Base-by-base conservation (phyloP, 202 grass and related monocot species). In the Miscanthus sacchariflorus region DNA sequence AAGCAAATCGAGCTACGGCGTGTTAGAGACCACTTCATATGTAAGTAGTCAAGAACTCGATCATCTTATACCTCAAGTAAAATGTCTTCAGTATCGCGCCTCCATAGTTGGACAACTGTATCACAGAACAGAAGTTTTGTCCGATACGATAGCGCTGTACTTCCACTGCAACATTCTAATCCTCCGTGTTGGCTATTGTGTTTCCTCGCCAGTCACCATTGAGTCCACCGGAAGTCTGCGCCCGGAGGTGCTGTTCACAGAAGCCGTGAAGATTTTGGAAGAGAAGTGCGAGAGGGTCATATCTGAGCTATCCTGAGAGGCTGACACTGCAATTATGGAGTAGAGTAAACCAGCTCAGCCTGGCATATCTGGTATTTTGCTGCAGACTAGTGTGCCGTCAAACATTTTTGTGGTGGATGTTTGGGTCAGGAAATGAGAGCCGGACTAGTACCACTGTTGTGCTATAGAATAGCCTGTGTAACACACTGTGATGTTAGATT, bases 1-100 rank as follows among this genome's bases (percentile, higher is more conserved):
- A 74, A 93, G 6, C 35, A 89, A 44, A 72, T 98, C 4, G 70
- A 96, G 74, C 72, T 98, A 54, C 78, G 89, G 35, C 89, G 92
- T 45, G 92, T 95, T 27, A 95, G 89, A 89, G 91, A 98, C 84
- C 96, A 98, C 68, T 96, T 98, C 83, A 98, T 98, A 69, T 96
- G 96, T 98, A 95, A 93, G 94, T 91, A 67, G 12, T 54, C 15
- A 36, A 54, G 4, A 70, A 76, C 42, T 38, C 70, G 0, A 27
- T 77, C 35, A 77, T 80, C n/a, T 83, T 25, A 63, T 52, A 52
- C 56, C 12, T 17, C 0, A 27, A 44, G 11, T 44, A 40, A 33
- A 52, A 52, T 54, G 36, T 82, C 30, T 70, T 38, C 23, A 42
- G 6, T 17, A 43, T 42, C 24, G 11, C 6, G 1, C n/a, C 35